These are phyloP conservation scores for Coelomomyces lativittatus DNA, from an alignment of 371 early-diverging fungal genomes.

Conservation along the genomic window DNA sequence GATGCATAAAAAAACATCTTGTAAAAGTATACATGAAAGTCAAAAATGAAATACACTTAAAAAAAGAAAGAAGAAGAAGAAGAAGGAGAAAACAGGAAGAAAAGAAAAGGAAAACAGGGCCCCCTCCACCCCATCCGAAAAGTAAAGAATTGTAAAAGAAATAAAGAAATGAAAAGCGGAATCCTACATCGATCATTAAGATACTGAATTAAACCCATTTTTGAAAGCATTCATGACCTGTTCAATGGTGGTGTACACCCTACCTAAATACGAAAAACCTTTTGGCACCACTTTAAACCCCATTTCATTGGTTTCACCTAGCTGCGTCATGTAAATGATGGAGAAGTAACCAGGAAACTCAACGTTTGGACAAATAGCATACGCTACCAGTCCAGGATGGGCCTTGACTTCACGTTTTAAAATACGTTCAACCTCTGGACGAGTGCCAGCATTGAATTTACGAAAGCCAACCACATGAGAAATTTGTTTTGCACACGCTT, in stretches of 20 bases:
- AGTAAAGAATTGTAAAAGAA: too few species aligned
- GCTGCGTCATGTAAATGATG: constrained; percentile 12
- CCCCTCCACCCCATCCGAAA: too few species aligned
- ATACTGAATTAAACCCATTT: too few species aligned
- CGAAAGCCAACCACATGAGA: constrained; percentile 12
- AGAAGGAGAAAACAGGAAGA: too few species aligned
- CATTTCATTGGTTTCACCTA: constrained; percentile 12
- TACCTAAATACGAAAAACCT: constrained; percentile 34
- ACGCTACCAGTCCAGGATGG: constrained; percentile 7
- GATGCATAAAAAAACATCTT: too few species aligned
- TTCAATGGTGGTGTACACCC: constrained; percentile 31
- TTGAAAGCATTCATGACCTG: constrained; percentile 53
- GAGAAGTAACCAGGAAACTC: constrained; percentile 10
- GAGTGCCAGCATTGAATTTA: constrained; percentile 12
- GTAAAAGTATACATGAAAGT: too few species aligned
- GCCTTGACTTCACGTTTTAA: constrained; percentile 3
- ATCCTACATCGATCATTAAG: too few species aligned
- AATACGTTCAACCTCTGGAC: constrained; percentile 12
- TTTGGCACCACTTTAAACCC: constrained; percentile 38
- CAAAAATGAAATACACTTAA: too few species aligned
- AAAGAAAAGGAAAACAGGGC: too few species aligned
- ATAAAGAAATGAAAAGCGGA: too few species aligned
- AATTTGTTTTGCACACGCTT: constrained; percentile 6
- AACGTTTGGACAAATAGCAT: constrained; percentile 10
- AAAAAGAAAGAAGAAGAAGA: too few species aligned